Base-by-base conservation (phyloP, 768 basidiomycete species). In the Solioccasus polychromus region DNA sequence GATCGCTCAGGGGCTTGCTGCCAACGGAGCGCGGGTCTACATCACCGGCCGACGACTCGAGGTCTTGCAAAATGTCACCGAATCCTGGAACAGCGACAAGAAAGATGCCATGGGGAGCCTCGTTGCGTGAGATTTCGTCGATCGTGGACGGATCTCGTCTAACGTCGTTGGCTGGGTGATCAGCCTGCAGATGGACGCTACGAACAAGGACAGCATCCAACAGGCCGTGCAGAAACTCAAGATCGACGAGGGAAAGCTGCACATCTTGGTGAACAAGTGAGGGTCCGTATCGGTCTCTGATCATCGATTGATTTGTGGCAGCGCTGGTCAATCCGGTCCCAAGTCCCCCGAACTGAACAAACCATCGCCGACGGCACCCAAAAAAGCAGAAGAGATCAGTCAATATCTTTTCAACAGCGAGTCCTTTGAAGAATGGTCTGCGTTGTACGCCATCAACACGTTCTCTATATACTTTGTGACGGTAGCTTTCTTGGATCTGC, bases 251-350 rank as follows among this genome's bases (percentile, higher is more conserved):
- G 85, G 86, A 23, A 85, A 74, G 52, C 59, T 92, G 32, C 86
- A 92, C 55, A 77, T 90, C 42, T 76, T 92, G 4, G 79, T 91
- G 28, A 92, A 92, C 71, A 91, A 91, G 88, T 91, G 47, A 32
- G 76, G 55, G 25, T 23, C 20, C 12, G 14, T 19, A 17, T n/a
- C 22, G 29, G 38, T 50, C 36, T 34, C 34, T 11, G 36, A 35
- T 47, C 39, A 24, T 26, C 45, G 39, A 46, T 18, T 3, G 20
- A 22, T 39, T 20, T 17, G 32, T 17, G 35, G 29, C 53, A 91
- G 89, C 51, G 88, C 88, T 19, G 88, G 88, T 2, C 83, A 90
- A 66, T 65, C 69, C 6, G 89, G 88, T 0, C 89, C 88, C 14
- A 47, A 56, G 0, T 79, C 83, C 1, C 54, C 52, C 2, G 88